phyloP scores from a whole-genome alignment of 108 stramenopile species.

The Pseudonitzschia multistriata region DNA sequence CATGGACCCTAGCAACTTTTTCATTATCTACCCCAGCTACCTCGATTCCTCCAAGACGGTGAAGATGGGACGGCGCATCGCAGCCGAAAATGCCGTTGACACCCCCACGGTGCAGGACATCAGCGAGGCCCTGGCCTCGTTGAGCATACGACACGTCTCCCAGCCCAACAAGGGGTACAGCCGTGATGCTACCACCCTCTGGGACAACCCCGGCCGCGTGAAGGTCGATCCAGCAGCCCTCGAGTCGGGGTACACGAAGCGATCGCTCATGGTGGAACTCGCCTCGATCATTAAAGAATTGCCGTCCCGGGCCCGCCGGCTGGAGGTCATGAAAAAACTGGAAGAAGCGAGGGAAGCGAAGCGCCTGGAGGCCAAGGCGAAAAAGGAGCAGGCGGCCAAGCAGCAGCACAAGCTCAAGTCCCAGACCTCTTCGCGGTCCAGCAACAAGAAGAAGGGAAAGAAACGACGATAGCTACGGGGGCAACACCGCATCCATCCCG shows the following conservation, averaged over 20 bases:
- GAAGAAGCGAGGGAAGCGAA: slow-evolving; percentile 20
- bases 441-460: slow-evolving; percentile 46
- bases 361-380: slow-evolving; percentile 13
- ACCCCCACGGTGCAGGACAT: slow-evolving; percentile 73
- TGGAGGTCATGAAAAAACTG: slow-evolving; percentile 22
- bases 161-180: slow-evolving; percentile 87
- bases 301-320: slow-evolving; percentile 49
- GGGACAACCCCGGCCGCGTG: slow-evolving; percentile 83
- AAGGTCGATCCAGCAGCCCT: slow-evolving; percentile 28
- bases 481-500: background rate
- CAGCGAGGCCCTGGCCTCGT: slow-evolving; percentile 58
- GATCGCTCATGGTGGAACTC: slow-evolving; percentile 46
- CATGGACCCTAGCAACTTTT: slow-evolving; percentile 60
- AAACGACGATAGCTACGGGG: slow-evolving; percentile 27
- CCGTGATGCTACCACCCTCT: slow-evolving; percentile 59
- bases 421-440: slow-evolving; percentile 12
- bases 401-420: slow-evolving; percentile 11
- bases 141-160: slow-evolving; percentile 77
- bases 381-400: slow-evolving; percentile 19
- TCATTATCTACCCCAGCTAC: slow-evolving; percentile 74
- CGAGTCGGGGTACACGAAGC: slow-evolving; percentile 31
- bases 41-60: slow-evolving; percentile 77
- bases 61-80: slow-evolving; percentile 65
- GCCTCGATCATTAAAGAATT: slow-evolving; percentile 49
- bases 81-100: slow-evolving; percentile 53